Percentiles rank a stretch among this genome's conserved stretches.
Evolutionary conservation across 2,329 filamentous ascomycete species (phyloP).

Genomic region (Rutstroemia sp.): DNA sequence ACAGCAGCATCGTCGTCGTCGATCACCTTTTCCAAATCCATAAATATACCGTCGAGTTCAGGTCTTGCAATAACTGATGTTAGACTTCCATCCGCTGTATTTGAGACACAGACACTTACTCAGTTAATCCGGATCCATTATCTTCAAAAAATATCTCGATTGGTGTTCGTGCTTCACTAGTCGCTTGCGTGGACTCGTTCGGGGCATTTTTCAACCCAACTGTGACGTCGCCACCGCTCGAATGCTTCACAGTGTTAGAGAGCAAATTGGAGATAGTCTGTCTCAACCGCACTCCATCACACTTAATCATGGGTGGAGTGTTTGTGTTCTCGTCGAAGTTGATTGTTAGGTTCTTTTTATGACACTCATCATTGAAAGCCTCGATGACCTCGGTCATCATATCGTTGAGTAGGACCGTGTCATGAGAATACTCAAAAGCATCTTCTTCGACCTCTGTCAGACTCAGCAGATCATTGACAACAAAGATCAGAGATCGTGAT

Average conservation of each 20-base stretch:
- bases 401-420: constrained; percentile 63
- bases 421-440: constrained; percentile 69
- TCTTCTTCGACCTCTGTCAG: constrained; percentile 84
- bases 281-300: constrained; percentile 16
- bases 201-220: constrained; percentile 12
- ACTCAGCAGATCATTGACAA: constrained; percentile 87
- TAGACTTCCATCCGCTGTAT: background rate
- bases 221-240: constrained; percentile 8
- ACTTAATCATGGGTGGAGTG: constrained; percentile 14
- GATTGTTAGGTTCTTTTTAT: constrained; percentile 30
- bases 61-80: constrained; percentile 24
- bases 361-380: constrained; percentile 65
- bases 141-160: constrained; percentile 19
- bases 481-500: constrained; percentile 86
- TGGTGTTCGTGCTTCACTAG: constrained; percentile 8
- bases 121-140: constrained; percentile 16
- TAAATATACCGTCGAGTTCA: constrained; percentile 50
- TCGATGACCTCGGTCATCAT: constrained; percentile 71
- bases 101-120: background rate
- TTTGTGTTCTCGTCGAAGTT: constrained; percentile 10
- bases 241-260: constrained; percentile 20
- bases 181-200: constrained; percentile 2
- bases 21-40: constrained; percentile 51
- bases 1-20: constrained; percentile 37
- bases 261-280: constrained; percentile 19